Evolutionary conservation across 2,329 filamentous ascomycete species (phyloP).

Genomic region (Arthrobotrys iridis): DNA sequence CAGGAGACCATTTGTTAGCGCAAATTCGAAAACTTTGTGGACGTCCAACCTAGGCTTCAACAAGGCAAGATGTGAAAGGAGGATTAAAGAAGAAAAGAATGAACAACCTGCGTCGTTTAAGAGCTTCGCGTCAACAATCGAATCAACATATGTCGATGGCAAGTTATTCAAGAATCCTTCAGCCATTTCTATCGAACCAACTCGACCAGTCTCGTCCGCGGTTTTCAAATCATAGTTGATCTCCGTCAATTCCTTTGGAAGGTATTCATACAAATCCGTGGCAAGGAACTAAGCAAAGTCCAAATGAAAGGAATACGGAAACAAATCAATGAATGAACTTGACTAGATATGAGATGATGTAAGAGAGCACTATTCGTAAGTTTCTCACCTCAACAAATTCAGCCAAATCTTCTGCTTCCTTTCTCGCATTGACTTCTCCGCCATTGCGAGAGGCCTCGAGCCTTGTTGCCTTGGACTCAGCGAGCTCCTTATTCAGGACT

Average conservation of each 20-base stretch:
- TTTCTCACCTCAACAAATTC: constrained; percentile 46
- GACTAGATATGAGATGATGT: not conserved
- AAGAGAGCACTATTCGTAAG: not conserved
- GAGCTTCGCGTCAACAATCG: constrained; percentile 49
- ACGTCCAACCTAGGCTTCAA: not conserved
- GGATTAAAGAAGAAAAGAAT: not conserved
- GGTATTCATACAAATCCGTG: constrained; percentile 50
- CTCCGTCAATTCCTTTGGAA: constrained; percentile 46
- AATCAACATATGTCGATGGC: constrained; percentile 46
- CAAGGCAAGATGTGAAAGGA: not conserved
- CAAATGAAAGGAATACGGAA: constrained; percentile 6
- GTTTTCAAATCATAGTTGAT: constrained; percentile 44
- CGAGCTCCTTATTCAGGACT: constrained; percentile 49
- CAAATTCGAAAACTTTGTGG: not conserved
- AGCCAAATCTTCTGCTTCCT: constrained; percentile 45
- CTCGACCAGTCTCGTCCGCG: constrained; percentile 40
- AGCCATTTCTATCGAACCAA: constrained; percentile 41
- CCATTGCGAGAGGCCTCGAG: constrained; percentile 40
- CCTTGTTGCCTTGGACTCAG: constrained; percentile 50
- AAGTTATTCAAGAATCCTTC: constrained; percentile 48
- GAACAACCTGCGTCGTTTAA: constrained; percentile 50
- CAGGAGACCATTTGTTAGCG: constrained; percentile 2
- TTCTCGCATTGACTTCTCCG: constrained; percentile 45
- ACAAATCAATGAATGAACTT: constrained; percentile 34
- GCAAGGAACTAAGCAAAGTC: constrained; percentile 41